Base-by-base conservation (phyloP, 2,329 filamentous ascomycete species). In the Aureobasidium subglaciale region DNA sequence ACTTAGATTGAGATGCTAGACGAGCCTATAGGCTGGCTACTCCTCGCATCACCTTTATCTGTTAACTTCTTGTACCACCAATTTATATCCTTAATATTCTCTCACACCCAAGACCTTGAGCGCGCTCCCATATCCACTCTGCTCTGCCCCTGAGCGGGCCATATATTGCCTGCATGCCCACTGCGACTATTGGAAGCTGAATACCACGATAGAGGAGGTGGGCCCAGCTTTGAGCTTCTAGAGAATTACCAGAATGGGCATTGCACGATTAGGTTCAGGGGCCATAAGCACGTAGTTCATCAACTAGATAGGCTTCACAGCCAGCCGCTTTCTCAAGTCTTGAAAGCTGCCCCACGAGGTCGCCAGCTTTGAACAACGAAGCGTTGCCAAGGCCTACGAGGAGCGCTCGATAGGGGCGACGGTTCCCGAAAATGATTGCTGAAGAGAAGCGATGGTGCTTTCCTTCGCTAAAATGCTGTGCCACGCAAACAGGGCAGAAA, bases 31-130 rank as follows among this genome's bases (percentile, higher is more conserved):
- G 35, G 35, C 25, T 18, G 11, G 25, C 16, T 20, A 29, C 16
- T 52, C 32, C 48, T 41, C 35, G 48, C 48, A 41, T 40, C 15
- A 25, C 48, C 25, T 35, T 30, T 40, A 20, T 48, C 35, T n/a
- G 35, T 48, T 48, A 35, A 48, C 48, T 52, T 52, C 48, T 29
- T 52, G 48, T 52, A 52, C 37, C 25, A 52, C 11, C 35, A 40
- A 52, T 52, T 24, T 10, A 41, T 10, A 52, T 30, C 8, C 24
- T 52, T 52, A 41, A 40, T 41, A 38, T 11, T 27, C 30, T 20
- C 30, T 35, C 4, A 49, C 13, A 32, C 24, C 18, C 24, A 32
- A 5, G 2, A 30, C 8, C 8, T 13, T 30, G 29, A 30, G n/a
- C n/a, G n/a, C n/a, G n/a, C n/a, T n/a, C n/a, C n/a, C 29, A 30